A percentile compares a stretch with the other conserved stretches of the same genome.
Evolutionary conservation across 2,329 filamentous ascomycete genomes (phyloP).

Genomic region (Colletotrichum filicis): DNA sequence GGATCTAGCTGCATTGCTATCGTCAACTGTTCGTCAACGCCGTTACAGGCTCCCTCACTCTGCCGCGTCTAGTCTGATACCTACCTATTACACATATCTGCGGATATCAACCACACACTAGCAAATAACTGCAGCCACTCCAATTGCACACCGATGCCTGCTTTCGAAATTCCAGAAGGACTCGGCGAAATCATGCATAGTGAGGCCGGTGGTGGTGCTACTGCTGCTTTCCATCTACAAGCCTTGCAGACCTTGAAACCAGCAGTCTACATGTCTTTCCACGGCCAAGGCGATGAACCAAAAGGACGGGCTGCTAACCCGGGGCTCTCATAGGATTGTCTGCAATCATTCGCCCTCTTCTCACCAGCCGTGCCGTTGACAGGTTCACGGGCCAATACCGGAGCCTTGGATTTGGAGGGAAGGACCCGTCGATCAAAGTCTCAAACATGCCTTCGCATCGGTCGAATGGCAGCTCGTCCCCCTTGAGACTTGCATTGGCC

Average conservation of each 20-base stretch:
- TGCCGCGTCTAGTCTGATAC: background rate
- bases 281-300: background rate
- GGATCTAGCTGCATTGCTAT: background rate
- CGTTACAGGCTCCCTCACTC: conserved; percentile 22
- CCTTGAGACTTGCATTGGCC: conserved; percentile 33
- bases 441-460: conserved; percentile 30
- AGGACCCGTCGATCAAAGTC: conserved; percentile 39
- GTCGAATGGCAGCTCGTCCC: conserved; percentile 24
- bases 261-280: background rate
- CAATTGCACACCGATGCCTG: background rate
- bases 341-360: background rate
- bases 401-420: conserved; percentile 37
- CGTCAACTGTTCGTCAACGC: background rate
- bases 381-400: conserved; percentile 19
- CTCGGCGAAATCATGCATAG: conserved; percentile 8
- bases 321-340: background rate
- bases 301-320: background rate
- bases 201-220: background rate
- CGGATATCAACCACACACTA: background rate
- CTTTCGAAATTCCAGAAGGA: background rate
- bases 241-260: conserved; percentile 3
- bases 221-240: background rate
- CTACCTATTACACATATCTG: background rate
- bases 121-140: background rate
- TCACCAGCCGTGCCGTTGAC: conserved; percentile 6